Evolutionary conservation across 768 basidiomycete genomes (phyloP).

Genomic region (Suillus placidus): DNA sequence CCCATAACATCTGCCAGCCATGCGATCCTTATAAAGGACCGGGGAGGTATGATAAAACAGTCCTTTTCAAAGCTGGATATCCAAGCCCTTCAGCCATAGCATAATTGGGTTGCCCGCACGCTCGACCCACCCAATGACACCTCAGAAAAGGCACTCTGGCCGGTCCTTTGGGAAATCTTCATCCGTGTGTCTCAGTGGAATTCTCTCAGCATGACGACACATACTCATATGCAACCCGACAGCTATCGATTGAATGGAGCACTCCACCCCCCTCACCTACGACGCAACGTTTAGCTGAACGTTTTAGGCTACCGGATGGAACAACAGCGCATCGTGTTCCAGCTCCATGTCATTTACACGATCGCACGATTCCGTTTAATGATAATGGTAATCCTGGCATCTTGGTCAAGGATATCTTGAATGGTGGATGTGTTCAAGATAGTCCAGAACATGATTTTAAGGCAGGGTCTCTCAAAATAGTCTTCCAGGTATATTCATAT

Average conservation of each 20-base stretch:
- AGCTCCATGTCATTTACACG: conserved; percentile 10
- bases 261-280: not conserved
- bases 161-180: not conserved
- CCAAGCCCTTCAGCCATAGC: not conserved
- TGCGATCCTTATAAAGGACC: not conserved
- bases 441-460: conserved; percentile 1
- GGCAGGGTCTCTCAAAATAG: not conserved
- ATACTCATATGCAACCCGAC: not conserved
- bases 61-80: not conserved
- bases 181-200: not conserved
- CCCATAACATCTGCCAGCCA: not conserved
- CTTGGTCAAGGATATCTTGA: conserved; percentile 19
- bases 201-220: too few species aligned
- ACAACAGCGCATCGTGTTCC: conserved; percentile 18
- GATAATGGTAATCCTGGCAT: conserved; percentile 24
- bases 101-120: too few species aligned
- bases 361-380: conserved; percentile 22
- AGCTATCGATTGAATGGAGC: not conserved
- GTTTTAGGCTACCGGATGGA: not conserved
- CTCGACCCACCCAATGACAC: not conserved
- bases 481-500: not conserved
- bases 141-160: not conserved
- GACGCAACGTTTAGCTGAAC: not conserved
- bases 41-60: not conserved
- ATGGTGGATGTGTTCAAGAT: conserved; percentile 13